Evolutionary conservation across 768 basidiomycete genomes (phyloP), one percentile per base, ranked within the genome.

Genomic region (Russula dissimulans): DNA sequence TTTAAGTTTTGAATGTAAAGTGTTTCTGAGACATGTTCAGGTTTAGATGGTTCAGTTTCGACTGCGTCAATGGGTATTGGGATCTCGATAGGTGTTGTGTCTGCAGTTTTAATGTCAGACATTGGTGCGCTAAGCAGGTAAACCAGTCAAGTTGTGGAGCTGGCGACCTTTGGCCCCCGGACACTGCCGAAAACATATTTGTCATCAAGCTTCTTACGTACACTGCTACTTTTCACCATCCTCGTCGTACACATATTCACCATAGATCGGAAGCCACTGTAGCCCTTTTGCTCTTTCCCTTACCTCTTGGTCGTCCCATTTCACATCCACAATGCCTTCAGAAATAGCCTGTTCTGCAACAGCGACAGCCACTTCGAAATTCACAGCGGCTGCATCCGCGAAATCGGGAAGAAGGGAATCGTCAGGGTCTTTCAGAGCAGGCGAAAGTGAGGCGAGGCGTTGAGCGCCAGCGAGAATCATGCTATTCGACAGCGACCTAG

Each of bases 1-100:
- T 97, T 97, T 66, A 97, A 74, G 74, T 97, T 97, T 75, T 95
- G 92, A 69, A 97, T 88, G 70, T 97, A 97, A 29, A 97, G 79
- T 5, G 94, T 97, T 73, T 97, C 94, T 54, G 87, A 85, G 54
- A 77, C 76, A 64, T 74, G 56, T 66, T 86, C 83, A 17, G 72
- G 68, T 53, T 77, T 78, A 38, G 50, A 52, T 42, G 67, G 58
- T 3, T 69, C 56, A 7, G 66, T 56, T 42, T 66, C 60, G 0
- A 62, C 43, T 1, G 53, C 46, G 5, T 61, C 67, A 3, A 67
- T 64, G 14, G 69, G 62, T 14, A 54, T 59, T n/a, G 54, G 54
- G 2, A 56, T 61, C 32, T 64, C 62, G 8, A 39, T 18, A 17
- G 62, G 22, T 34, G 44, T 31, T 42, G 62, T 12, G 41, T 62